These are phyloP conservation scores for Tritrichomonas foetus DNA, from an alignment of 208 protist genomes.

Conservation along the genomic window DNA sequence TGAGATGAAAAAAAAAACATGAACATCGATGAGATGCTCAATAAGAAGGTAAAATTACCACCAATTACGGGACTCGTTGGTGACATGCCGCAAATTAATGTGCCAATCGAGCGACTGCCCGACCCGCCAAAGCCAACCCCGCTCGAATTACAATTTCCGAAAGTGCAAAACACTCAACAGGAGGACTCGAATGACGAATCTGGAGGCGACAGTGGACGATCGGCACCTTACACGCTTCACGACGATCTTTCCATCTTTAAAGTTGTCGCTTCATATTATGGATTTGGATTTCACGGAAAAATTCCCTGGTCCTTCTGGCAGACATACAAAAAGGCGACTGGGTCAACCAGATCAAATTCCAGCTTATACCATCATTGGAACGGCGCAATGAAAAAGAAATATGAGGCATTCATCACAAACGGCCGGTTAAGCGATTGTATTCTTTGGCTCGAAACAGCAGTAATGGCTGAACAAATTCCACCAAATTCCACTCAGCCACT, in stretches of 20 bases:
- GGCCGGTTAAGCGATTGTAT: neutral
- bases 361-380: slow-evolving; percentile 39
- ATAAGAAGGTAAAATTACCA: too few species aligned
- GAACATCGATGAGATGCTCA: too few species aligned
- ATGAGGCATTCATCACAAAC: slow-evolving; percentile 6
- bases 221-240: neutral
- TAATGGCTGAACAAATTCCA: neutral
- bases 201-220: neutral
- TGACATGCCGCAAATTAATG: too few species aligned
- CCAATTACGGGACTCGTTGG: too few species aligned
- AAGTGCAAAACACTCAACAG: too few species aligned
- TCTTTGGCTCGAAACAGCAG: neutral
- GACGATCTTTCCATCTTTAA: slow-evolving; percentile 17
- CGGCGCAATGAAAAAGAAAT: slow-evolving; percentile 35
- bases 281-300: slow-evolving; percentile 8
- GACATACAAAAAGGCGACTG: neutral
- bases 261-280: neutral
- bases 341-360: neutral
- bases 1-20: too few species aligned
- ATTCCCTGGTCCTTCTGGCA: slow-evolving; percentile 38
- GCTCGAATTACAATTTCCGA: too few species aligned
- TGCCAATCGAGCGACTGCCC: too few species aligned
- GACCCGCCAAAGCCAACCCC: too few species aligned
- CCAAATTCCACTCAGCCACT: neutral
- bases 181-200: too few species aligned